Base-by-base conservation (phyloP, 176 grass and related monocot genomes). In the Paspalum notatum region DNA sequence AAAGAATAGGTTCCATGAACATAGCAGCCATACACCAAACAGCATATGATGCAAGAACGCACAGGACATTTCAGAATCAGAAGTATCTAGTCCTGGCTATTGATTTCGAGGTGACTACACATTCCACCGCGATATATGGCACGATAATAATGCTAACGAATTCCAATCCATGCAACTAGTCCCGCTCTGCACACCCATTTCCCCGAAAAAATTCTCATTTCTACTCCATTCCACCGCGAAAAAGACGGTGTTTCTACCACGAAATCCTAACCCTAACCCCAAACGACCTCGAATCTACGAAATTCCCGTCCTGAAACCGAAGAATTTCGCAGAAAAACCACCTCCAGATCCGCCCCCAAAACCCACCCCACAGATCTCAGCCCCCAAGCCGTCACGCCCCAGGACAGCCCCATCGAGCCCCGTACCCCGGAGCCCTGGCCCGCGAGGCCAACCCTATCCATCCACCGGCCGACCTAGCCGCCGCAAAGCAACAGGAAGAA, bases 361-460 rank as follows among this genome's bases (percentile, higher is more conserved):
- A 44, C 45, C 39, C 74, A 32, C 68, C 32, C 26, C 41, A 40
- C 68, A 74, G 86, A 88, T 88, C 86, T 84, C 75, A 74, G 14
- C 65, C 21, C 25, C 65, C 66, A 55, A 22, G 41, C 57, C n/a
- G 21, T 44, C 18, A 14, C 26, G 40, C 7, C 48, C 66, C 11
- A 62, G 11, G 61, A 71, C 50, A 12, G 15, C 10, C 50, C 25
- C 37, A 77, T 82, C 85, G 1, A 21, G 1, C 72, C 47, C n/a
- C 22, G 76, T 51, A 25, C 71, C 8, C 12, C 9, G 0, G 20
- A 41, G 32, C 62, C 17, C 3, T 3, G 4, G 1, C 40, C 26
- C 26, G 14, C 40, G 66, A 83, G 46, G 58, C 1, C 25, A 72
- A 22, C 56, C 64, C 9, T 24, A 46, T 75, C 40, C 24, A 53